Percentiles rank a stretch among this genome's conserved stretches.
phyloP scores from a whole-genome alignment of 2,329 filamentous ascomycete genomes.

The Chaetomiaceae sp. region DNA sequence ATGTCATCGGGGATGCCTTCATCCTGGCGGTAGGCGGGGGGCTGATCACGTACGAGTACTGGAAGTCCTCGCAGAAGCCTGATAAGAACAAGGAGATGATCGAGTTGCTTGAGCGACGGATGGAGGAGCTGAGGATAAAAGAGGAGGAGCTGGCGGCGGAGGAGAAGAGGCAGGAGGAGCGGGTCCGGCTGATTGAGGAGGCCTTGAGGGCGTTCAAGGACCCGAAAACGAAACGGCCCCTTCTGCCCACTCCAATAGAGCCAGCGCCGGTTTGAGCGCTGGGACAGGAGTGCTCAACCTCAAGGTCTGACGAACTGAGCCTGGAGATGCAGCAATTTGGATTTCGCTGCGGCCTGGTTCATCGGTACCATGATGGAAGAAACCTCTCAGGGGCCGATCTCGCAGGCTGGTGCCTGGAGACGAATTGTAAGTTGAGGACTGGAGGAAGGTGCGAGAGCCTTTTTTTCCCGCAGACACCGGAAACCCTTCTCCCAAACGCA shows the following conservation, averaged over 20 bases:
- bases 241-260: slow-evolving; percentile 39
- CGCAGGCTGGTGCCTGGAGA: neutral
- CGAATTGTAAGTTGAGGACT: neutral
- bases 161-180: slow-evolving; percentile 40
- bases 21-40: slow-evolving; percentile 55
- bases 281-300: too few species aligned
- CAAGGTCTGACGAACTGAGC: too few species aligned
- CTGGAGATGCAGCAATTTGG: neutral
- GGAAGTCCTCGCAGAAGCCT: slow-evolving; percentile 55
- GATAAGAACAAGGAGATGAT: slow-evolving; percentile 53
- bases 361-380: neutral
- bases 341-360: neutral
- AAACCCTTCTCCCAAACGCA: slow-evolving; percentile 4
- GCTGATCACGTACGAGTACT: slow-evolving; percentile 59
- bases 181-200: slow-evolving; percentile 51
- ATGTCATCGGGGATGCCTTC: slow-evolving; percentile 60
- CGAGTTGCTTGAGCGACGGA: slow-evolving; percentile 43
- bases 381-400: neutral
- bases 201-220: slow-evolving; percentile 49
- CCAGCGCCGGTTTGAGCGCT: slow-evolving; percentile 10
- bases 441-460: slow-evolving; percentile 10
- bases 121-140: slow-evolving; percentile 47
- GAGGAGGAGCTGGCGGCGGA: slow-evolving; percentile 50
- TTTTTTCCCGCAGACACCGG: neutral
- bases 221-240: slow-evolving; percentile 52